Percentiles rank a stretch among this genome's conserved stretches.
phyloP scores from a whole-genome alignment of 2,329 filamentous ascomycete species.

The Pestalotiopsis fici region DNA sequence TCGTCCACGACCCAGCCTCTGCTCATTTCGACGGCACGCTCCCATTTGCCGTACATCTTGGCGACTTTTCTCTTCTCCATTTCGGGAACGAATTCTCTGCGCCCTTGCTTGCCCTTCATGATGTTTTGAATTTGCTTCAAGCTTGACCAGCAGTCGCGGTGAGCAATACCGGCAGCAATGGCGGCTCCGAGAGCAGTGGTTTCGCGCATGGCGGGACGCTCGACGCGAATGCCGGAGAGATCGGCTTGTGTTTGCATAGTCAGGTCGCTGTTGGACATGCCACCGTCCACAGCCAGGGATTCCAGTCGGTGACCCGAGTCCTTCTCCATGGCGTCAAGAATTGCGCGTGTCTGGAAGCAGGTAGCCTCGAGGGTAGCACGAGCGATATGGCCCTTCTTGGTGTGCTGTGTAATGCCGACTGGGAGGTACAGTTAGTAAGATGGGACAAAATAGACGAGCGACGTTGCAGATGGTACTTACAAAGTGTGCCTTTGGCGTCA shows the following conservation, averaged over 20 bases:
- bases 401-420: conserved; percentile 85
- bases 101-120: conserved; percentile 62
- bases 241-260: conserved; percentile 93
- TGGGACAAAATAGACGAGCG: background rate
- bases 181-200: conserved; percentile 87
- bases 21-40: conserved; percentile 61
- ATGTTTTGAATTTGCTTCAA: conserved; percentile 74
- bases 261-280: conserved; percentile 84
- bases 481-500: conserved; percentile 85
- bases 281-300: conserved; percentile 81
- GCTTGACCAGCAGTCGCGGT: conserved; percentile 74
- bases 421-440: conserved; percentile 18
- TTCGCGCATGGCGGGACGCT: conserved; percentile 85
- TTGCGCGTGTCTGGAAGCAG: conserved; percentile 90
- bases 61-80: conserved; percentile 46
- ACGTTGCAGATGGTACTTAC: conserved; percentile 41
- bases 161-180: conserved; percentile 83
- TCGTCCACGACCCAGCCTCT: conserved; percentile 49
- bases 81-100: conserved; percentile 69
- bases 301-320: conserved; percentile 77
- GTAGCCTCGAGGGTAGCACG: conserved; percentile 88
- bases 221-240: conserved; percentile 78
- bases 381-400: conserved; percentile 81
- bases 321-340: conserved; percentile 87
- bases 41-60: conserved; percentile 53